Percentiles rank a stretch among this genome's conserved stretches.
These are phyloP conservation scores for Penicillium angulare DNA, from an alignment of 495 filamentous ascomycete genomes.

Conservation along the genomic window DNA sequence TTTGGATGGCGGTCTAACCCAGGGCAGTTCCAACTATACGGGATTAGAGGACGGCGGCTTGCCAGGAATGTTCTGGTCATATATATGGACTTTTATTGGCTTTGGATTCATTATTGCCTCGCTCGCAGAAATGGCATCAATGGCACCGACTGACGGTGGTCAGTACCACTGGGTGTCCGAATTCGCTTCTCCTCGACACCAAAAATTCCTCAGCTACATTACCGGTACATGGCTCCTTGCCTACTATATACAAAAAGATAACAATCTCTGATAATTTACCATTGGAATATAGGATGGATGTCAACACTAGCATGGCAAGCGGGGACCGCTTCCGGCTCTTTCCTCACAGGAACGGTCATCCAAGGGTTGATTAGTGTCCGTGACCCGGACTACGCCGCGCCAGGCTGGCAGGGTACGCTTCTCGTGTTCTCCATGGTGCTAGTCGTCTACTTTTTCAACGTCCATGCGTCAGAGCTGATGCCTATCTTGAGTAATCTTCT, in stretches of 20 bases:
- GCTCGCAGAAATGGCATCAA: constrained; percentile 42
- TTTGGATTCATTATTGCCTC: constrained; percentile 33
- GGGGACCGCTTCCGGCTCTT: constrained; percentile 35
- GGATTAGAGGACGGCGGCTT: constrained; percentile 20
- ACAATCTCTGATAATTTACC: no score
- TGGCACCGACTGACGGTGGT: constrained; percentile 34
- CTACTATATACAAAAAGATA: neutral
- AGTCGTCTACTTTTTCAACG: constrained; percentile 41
- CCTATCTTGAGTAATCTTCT: constrained; percentile 38
- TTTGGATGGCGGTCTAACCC: no score
- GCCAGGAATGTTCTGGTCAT: constrained; percentile 33
- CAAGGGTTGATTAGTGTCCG: constrained; percentile 40
- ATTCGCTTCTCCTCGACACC: constrained; percentile 39
- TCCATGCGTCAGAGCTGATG: constrained; percentile 34
- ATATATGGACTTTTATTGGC: constrained; percentile 33
- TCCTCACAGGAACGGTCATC: constrained; percentile 45
- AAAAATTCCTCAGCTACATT: constrained; percentile 46
- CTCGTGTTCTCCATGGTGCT: constrained; percentile 44
- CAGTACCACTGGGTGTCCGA: constrained; percentile 53
- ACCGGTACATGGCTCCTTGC: constrained; percentile 21
- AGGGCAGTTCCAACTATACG: constrained; percentile 11
- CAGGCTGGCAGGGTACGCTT: constrained; percentile 45
- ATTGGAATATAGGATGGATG: constrained; percentile 40
- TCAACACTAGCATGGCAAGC: constrained; percentile 43
- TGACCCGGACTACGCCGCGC: constrained; percentile 31